Evolutionary conservation across 2,329 filamentous ascomycete species (phyloP), one percentile per base, ranked within the genome.

Genomic region (Ophiocordyceps sinensis): DNA sequence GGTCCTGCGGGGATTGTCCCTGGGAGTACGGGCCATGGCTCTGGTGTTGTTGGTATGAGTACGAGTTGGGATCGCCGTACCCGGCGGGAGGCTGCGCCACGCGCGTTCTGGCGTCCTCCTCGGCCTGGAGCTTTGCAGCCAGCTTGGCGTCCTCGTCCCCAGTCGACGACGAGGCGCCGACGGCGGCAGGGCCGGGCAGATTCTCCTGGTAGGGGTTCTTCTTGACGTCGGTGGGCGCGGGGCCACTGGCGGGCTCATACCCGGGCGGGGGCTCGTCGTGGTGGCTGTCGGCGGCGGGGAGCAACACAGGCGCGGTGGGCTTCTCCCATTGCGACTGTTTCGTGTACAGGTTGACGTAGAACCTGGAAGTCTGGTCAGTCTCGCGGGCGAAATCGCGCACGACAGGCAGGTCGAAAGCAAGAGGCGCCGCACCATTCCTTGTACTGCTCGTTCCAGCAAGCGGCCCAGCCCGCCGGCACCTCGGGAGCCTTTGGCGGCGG

Each of bases 291-390:
- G 56, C 60, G 8, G n/a, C n/a, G 70, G 61, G 14, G 73, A 68
- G 48, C n/a, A 75, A 73, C 40, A 77, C 77, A 36, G 83, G 79
- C 41, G 71, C 71, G 31, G 78, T 85, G 15, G 87, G 87, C 50
- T 77, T 81, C 5, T 94, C 83, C 88, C 88, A 95, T 71, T 89
- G 83, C 5, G 88, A 94, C 56, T 82, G 73, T 54, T 91, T 91
- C 48, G 87, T 94, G 61, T 79, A 75, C 45, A 83, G 75, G 65
- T 95, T 91, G 45, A 94, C 83, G 65, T 84, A 95, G 73, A 91
- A 94, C 81, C 82, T 86, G 14, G 47, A 28, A 13, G 8, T 28
- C 19, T 7, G 13, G 2, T 36, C 23, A 40, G 45, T n/a, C 12
- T 38, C n/a, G 23, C 5, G n/a, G 13, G 23, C 2, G n/a, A 15